A percentile compares a stretch with the other conserved stretches of the same genome.
These are phyloP conservation scores for Schizophyllum commune DNA, from an alignment of 1,284 basidiomycete genomes.

Conservation along the genomic window DNA sequence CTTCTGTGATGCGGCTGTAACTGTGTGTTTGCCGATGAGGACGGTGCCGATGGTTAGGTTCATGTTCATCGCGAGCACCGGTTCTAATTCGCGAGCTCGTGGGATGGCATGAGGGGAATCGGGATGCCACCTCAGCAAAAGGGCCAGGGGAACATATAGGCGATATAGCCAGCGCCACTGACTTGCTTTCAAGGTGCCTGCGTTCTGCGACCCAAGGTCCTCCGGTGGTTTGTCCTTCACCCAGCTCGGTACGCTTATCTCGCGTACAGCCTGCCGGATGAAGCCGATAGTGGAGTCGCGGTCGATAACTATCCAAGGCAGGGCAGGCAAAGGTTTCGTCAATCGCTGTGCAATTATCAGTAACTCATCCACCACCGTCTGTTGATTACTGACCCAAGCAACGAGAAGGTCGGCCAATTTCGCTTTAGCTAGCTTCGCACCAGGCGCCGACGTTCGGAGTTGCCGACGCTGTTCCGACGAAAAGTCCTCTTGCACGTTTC, in stretches of 20 bases:
- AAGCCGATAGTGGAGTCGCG: too few species aligned
- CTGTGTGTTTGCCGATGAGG: conserved; percentile 7
- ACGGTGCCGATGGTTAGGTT: conserved; percentile 8
- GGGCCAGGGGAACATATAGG: conserved; percentile 19
- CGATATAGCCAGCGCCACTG: conserved; percentile 20
- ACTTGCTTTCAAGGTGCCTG: conserved; percentile 22
- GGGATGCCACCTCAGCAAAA: conserved; percentile 19
- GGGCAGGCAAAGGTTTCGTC: conserved; percentile 6
- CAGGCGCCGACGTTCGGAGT: too few species aligned
- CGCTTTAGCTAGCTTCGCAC: too few species aligned
- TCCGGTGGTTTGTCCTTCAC: conserved; percentile 3
- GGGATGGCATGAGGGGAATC: background rate
- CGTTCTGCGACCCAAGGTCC: conserved; percentile 16
- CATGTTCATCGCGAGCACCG: conserved; percentile 11
- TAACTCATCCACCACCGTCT: too few species aligned
- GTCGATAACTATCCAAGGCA: conserved; percentile 1
- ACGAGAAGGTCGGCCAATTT: too few species aligned
- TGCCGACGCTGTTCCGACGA: too few species aligned
- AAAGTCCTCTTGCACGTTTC: too few species aligned
- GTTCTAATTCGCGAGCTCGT: background rate
- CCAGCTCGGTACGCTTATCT: too few species aligned
- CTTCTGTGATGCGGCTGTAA: conserved; percentile 3
- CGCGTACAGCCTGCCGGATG: too few species aligned
- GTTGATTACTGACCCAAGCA: too few species aligned
- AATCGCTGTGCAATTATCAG: too few species aligned